Base-by-base conservation (phyloP, 2,329 filamentous ascomycete species). In the Colletotrichum plurivorum region DNA sequence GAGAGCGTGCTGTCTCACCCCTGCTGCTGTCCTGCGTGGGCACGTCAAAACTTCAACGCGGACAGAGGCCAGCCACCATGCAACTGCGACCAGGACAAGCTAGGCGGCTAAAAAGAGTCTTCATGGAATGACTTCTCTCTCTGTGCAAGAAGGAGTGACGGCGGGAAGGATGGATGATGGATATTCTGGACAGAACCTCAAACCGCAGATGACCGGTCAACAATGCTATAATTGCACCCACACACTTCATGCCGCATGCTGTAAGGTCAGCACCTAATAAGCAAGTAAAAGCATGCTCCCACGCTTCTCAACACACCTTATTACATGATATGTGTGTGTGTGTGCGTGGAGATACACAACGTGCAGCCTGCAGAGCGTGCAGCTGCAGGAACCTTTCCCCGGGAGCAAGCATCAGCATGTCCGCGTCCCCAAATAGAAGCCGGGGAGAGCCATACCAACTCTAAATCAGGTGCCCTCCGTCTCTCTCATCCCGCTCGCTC, bases 41-140 rank as follows among this genome's bases (percentile, higher is more conserved):
- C 7, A 36, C 31, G 31, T 36, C 10, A 10, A 36, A 10, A 36
- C 31, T 4, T 36, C 31, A 36, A 36, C 5, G 27, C 27, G 27
- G 27, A 31, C 9, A 9, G 27, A 31, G 31, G 31, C 31, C 31
- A 36, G 31, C 31, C 9, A 36, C 31, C 31, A 36, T 36, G 9
- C 31, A 36, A 10, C 31, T 9, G 15, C 20, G 36, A 67, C 58
- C 52, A 57, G 64, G 58, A 63, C 64, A 63, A 36, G 64, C 64
- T 46, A n/a, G 15, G 43, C 45, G 45, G 58, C 45, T 56, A 46
- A 53, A 53, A 51, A 45, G 52, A 20, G 64, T n/a, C 10, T 43
- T 15, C 15, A 25, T 10, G 8, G 31, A 36, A 36, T 36, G 31
- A 12, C 36, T 22, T 46, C 25, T 36, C 18, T 52, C 22, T 45